Evolutionary conservation across 352 stramenopile genomes (phyloP).

Genomic region (Aphanomyces invadans): DNA sequence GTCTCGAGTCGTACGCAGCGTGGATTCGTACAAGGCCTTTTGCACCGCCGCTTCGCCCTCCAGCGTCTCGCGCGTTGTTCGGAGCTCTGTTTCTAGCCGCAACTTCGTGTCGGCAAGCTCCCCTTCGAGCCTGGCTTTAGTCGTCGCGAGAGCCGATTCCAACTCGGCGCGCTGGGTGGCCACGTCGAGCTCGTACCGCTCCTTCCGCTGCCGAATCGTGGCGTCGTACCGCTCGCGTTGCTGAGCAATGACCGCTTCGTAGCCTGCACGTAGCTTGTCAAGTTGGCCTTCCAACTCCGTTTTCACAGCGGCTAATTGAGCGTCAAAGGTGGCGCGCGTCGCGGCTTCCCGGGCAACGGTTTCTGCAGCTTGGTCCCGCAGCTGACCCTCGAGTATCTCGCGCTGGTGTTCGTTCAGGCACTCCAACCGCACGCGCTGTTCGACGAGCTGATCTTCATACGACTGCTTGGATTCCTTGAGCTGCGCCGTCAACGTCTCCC

Average conservation of each 20-base stretch:
- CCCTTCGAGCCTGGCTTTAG: neutral
- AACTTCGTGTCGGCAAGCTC: neutral
- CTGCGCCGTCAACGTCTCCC: slow-evolving; percentile 8
- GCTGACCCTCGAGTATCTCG: neutral
- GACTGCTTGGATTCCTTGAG: neutral
- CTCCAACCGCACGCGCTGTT: slow-evolving; percentile 2
- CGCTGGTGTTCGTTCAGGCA: neutral
- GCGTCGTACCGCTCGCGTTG: slow-evolving; percentile 5
- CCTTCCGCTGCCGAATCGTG: slow-evolving; percentile 5
- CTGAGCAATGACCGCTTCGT: slow-evolving; percentile 1
- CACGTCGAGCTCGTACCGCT: slow-evolving; percentile 13
- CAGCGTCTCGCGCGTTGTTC: no score
- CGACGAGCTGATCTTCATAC: neutral
- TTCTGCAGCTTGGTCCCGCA: slow-evolving; percentile 1
- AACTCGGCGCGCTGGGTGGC: neutral
- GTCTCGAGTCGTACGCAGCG: neutral
- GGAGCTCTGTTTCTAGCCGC: neutral
- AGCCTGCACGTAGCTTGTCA: neutral
- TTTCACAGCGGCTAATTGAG: neutral
- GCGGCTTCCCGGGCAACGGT: neutral
- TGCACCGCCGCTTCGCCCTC: neutral
- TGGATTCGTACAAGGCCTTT: neutral
- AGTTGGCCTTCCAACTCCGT: slow-evolving; percentile 1
- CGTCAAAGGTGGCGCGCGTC: neutral
- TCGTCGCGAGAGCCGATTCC: neutral